phyloP scores from a whole-genome alignment of 148 eudicot species.

The Fagopyrum homotropicum region DNA sequence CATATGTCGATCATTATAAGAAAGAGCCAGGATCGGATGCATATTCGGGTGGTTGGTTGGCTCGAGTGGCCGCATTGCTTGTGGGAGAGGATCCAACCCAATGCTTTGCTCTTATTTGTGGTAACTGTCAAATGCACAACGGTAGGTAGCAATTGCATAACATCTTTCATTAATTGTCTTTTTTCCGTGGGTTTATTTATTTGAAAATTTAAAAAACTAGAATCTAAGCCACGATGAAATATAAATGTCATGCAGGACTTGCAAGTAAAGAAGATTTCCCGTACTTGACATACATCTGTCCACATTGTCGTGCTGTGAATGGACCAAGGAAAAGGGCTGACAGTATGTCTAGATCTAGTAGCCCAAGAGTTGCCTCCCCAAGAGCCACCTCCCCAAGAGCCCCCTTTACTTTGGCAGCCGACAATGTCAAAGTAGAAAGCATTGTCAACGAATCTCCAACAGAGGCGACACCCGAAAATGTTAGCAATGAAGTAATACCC shows the following conservation, averaged over 20 bases:
- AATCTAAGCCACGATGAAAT: too few relatives aligned
- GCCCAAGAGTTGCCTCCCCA: slow-evolving; percentile 26
- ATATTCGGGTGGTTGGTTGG: slow-evolving; percentile 68
- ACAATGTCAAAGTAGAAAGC: slow-evolving; percentile 1
- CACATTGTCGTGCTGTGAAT: slow-evolving; percentile 80
- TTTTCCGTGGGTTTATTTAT: neutral
- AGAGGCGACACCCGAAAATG: neutral
- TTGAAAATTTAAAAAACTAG: neutral
- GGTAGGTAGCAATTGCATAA: slow-evolving; percentile 31
- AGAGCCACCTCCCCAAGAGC: slow-evolving; percentile 20
- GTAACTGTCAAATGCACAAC: slow-evolving; percentile 95
- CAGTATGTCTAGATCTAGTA: slow-evolving; percentile 21
- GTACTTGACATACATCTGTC: slow-evolving; percentile 75
- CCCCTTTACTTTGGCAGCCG: neutral
- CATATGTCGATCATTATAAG: slow-evolving; percentile 57
- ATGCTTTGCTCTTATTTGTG: slow-evolving; percentile 88
- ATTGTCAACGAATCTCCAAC: slow-evolving; percentile 19
- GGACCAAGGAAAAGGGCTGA: slow-evolving; percentile 51
- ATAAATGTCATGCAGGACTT: slow-evolving; percentile 50
- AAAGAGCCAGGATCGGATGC: slow-evolving; percentile 36
- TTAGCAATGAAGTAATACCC: neutral
- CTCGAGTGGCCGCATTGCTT: slow-evolving; percentile 80
- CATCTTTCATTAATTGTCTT: neutral
- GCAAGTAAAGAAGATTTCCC: slow-evolving; percentile 91
- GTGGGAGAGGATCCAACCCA: slow-evolving; percentile 98